Evolutionary conservation across 176 grass and related monocot genomes (phyloP).

Genomic region (Echinochloa phyllopogon): DNA sequence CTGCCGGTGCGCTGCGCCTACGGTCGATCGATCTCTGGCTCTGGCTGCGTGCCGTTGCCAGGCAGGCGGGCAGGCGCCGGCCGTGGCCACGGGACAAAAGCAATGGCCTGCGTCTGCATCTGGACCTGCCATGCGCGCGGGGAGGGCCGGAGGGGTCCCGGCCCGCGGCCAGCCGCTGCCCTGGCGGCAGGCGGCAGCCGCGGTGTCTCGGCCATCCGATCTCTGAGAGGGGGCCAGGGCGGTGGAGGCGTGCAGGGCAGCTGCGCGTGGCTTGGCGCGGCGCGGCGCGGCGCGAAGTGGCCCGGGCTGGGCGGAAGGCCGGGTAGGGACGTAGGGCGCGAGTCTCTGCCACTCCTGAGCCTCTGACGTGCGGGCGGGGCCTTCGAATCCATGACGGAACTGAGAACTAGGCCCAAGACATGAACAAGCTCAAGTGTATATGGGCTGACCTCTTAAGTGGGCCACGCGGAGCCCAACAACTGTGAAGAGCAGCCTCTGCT

Average conservation of each 20-base stretch:
- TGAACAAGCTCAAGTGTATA: background rate
- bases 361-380: background rate
- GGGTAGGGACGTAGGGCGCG: no score
- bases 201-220: background rate
- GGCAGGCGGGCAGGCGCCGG: conserved; percentile 1
- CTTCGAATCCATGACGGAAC: no score
- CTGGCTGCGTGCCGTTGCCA: background rate
- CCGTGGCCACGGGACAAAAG: conserved; percentile 41
- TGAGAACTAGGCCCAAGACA: background rate
- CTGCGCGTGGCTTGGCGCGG: background rate
- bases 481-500: background rate
- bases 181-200: background rate
- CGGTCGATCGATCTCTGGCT: background rate
- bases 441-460: background rate
- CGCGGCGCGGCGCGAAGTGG: background rate
- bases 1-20: background rate
- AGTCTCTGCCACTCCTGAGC: background rate
- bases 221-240: background rate
- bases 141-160: background rate
- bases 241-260: background rate
- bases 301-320: background rate
- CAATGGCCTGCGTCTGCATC: conserved; percentile 7
- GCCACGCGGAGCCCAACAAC: background rate
- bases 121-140: conserved; percentile 13
- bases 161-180: background rate